Conservation (phyloP, 1,139 yeast species). For the Protomyces gravidus region DNA sequence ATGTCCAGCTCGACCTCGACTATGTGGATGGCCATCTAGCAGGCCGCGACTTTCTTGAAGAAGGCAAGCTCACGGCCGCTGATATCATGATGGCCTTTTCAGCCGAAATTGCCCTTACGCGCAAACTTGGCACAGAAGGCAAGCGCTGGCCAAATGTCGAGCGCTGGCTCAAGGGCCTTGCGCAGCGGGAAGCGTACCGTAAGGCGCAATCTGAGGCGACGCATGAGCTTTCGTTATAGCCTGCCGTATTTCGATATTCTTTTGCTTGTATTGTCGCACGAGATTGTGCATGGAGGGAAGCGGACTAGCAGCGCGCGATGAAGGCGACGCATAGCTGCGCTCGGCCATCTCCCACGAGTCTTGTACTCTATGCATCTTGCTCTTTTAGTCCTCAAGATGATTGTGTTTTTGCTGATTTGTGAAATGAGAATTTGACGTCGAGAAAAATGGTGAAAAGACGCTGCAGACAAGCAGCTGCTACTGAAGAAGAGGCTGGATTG, state of each 20-base stretch:
- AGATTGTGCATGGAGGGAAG: not conserved
- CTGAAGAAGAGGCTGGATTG: not conserved
- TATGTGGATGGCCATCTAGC: slow-evolving; percentile 7
- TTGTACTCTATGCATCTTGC: not conserved
- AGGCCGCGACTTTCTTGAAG: slow-evolving; percentile 8
- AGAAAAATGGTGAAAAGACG: not conserved
- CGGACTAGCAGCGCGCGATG: not conserved
- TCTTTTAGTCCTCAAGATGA: not conserved
- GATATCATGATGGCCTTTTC: slow-evolving; percentile 21
- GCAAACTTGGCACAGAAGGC: slow-evolving; percentile 11
- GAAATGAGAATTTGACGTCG: not conserved
- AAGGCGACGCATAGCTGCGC: not conserved
- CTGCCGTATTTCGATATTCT: not conserved
- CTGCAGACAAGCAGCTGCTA: not conserved
- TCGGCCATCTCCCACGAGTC: not conserved
- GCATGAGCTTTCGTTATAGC: slow-evolving; percentile 13
- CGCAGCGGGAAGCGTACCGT: slow-evolving; percentile 21
- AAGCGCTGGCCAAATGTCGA: slow-evolving; percentile 12
- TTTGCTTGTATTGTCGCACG: not conserved
- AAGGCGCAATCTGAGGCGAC: slow-evolving; percentile 22
- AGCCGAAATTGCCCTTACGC: slow-evolving; percentile 10
- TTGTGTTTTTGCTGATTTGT: not conserved
- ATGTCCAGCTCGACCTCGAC: slow-evolving; percentile 22
- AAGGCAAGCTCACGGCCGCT: slow-evolving; percentile 3
- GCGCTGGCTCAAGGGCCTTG: slow-evolving; percentile 11